Base-by-base conservation (phyloP, 257 asterid species). In the Handroanthus guayacan region DNA sequence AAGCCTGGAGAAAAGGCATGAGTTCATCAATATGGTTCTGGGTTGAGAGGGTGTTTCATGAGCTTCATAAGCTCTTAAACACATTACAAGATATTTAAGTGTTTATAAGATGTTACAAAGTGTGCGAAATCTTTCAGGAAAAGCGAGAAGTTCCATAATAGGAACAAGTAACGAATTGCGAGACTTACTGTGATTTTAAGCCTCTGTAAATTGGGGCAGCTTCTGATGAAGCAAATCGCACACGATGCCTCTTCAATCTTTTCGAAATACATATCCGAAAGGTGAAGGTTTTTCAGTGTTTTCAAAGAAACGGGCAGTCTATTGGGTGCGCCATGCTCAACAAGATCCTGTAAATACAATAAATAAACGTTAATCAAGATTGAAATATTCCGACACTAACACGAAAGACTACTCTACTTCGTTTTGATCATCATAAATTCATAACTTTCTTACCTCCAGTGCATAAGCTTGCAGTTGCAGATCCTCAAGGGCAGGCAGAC, bases 191-290 rank as follows among this genome's bases (percentile, higher is more conserved):
- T 84, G 76, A 85, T 82, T 79, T 75, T 81, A 9, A 89, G 94
- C 65, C 79, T 77, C 47, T 84, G 92, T 50, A 89, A 62, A 73
- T 72, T 82, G 11, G 89, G 89, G 77, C 85, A 87, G 73, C 88
- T 89, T 79, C 88, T 61, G 71, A 89, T 87, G 86, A 87, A 85
- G 75, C 88, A 89, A 69, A 85, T 81, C 71, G 84, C 88, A 73
- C 87, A 84, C 0, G 89, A 84, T 5, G 81, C 72, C 60, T 89
- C 89, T 36, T 85, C 82, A 6, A 82, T 74, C 67, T 85, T 87
- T 69, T 78, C 82, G 9, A 87, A 89, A 65, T 76, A 84, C 90
- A 85, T 85, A 41, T 82, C 82, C 0, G 86, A 82, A 61, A 89
- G 84, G 79, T 81, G 85, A 52, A 85, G 88, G 56, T 62, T 84